Percentiles rank a stretch among this genome's conserved stretches.
Evolutionary conservation across 345 rosid genomes (phyloP).

Genomic region (Clausena lansium): DNA sequence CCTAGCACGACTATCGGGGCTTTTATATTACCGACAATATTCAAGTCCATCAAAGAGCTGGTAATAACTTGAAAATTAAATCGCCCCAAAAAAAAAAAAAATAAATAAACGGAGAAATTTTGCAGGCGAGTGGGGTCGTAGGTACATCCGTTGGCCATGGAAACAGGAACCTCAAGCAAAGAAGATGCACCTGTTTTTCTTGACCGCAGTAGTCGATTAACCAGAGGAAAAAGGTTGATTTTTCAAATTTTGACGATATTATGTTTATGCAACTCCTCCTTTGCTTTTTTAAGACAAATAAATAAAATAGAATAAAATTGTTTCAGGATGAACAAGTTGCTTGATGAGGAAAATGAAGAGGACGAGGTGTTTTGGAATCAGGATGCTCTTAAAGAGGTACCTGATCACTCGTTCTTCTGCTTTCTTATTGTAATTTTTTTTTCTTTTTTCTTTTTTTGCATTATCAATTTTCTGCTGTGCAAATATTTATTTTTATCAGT

Average conservation of each 20-base stretch:
- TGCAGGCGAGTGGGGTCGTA: neutral
- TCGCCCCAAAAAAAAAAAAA: neutral
- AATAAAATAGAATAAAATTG: neutral
- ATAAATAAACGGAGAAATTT: neutral
- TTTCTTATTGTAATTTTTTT: neutral
- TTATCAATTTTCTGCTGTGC: neutral
- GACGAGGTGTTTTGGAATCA: conserved; percentile 95
- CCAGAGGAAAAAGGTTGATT: conserved; percentile 67
- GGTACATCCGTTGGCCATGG: neutral
- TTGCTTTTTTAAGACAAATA: neutral
- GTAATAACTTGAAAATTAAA: neutral
- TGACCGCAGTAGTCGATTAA: conserved; percentile 65
- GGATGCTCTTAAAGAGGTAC: conserved; percentile 88
- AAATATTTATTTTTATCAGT: neutral
- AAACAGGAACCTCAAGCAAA: conserved; percentile 47
- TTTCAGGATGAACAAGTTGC: conserved; percentile 79
- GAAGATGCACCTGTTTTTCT: conserved; percentile 55
- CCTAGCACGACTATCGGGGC: too few species aligned
- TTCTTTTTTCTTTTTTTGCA: neutral
- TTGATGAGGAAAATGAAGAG: conserved; percentile 81
- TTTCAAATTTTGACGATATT: neutral
- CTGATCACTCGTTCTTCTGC: neutral
- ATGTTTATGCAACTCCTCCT: neutral
- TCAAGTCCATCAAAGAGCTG: too few species aligned
- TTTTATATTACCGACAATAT: too few species aligned